Conservation (phyloP, 1,284 basidiomycete genomes). For the Microbotryomycetes sp. region DNA sequence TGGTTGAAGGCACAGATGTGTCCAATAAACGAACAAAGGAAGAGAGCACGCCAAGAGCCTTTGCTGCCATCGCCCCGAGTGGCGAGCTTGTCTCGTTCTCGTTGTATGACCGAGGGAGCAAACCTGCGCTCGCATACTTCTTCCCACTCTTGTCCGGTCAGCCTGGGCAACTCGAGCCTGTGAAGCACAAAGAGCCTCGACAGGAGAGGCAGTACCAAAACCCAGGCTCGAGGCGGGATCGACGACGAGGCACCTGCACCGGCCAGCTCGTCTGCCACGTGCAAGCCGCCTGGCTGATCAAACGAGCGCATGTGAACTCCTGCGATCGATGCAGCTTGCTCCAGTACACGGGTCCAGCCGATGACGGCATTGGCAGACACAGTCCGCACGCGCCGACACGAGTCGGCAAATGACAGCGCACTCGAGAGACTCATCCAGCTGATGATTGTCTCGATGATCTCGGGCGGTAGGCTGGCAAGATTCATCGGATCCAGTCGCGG, state of each 20-base stretch:
- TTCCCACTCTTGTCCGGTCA: not conserved
- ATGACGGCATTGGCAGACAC: not conserved
- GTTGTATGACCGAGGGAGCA: not conserved
- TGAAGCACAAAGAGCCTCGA: not conserved
- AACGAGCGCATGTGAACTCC: not conserved
- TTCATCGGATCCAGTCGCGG: no score
- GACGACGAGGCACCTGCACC: not conserved
- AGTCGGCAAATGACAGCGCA: not conserved
- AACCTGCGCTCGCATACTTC: not conserved
- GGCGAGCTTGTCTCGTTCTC: not conserved
- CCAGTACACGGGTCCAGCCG: not conserved
- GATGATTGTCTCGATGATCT: not conserved
- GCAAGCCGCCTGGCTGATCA: not conserved
- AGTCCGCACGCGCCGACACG: not conserved
- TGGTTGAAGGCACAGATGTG: no score
- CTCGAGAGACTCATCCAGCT: not conserved
- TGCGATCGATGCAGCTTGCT: not conserved
- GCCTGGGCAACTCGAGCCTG: not conserved
- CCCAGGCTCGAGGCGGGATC: not conserved
- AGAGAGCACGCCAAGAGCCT: not conserved
- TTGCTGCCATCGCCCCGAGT: not conserved
- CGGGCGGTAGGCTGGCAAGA: not conserved
- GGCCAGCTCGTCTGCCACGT: not conserved
- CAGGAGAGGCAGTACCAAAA: not conserved
- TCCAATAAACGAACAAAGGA: constrained; percentile 1